Evolutionary conservation across 768 basidiomycete genomes (phyloP), one percentile per base, ranked within the genome.

Genomic region (Lactarius quietus): DNA sequence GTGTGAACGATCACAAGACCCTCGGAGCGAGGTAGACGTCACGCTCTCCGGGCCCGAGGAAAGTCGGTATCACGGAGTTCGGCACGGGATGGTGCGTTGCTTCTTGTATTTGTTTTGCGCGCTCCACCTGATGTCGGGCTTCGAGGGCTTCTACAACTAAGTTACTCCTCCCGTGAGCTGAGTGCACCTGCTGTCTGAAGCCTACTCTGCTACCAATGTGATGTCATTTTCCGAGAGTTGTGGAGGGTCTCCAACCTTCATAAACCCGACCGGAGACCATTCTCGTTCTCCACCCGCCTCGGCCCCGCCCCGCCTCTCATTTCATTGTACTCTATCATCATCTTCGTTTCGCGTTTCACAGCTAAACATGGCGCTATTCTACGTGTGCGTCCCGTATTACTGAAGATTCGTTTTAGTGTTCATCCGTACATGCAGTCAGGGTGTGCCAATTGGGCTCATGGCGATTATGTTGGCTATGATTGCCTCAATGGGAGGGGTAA

Each of bases 401-500:
- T 6, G 55, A 56, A n/a, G 12, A 31, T 33, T 7, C 10, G 43
- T 3, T 63, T 68, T 54, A 23, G n/a, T 26, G 15, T 59, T 68
- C 31, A 69, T 35, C 29, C 28, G 43, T 20, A 18, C 35, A 26
- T 54, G 23, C 65, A 86, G 86, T 64, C 78, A 83, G 72, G 86
- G 83, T 65, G 78, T 85, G 68, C 86, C 86, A 70, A 83, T 88
- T 60, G 86, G 86, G 62, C 79, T 76, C 74, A 80, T 83, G 45
- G 81, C 88, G 63, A 83, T 90, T 73, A 81, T 84, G 78, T 76
- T 89, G 57, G 88, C 88, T 69, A 71, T 88, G 62, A 73, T 91
- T 39, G 86, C 88, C 39, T 84, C 83, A 58, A 88, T 89, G 81
- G 89, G 88, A 63, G 88, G 89, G 55, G 71, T 73, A 60, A 59